Evolutionary conservation across 176 grass and related monocot genomes (phyloP), one percentile per base, ranked within the genome.

Genomic region (Luzula sylvatica): DNA sequence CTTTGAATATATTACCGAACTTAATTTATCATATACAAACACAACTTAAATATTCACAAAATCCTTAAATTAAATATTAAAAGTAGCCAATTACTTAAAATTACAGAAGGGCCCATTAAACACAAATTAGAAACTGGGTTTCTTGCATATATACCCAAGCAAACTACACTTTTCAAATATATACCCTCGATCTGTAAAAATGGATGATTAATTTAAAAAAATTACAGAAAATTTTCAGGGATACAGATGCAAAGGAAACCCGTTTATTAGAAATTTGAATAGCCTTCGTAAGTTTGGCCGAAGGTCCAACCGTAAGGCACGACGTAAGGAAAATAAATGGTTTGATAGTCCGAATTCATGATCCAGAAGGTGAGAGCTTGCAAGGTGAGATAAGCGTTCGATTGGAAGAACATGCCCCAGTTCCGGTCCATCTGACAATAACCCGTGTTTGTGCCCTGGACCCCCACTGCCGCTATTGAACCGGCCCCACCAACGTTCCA

Each of bases 321-420:
- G 20, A 83, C 26, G 46, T 75, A 17, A 5, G 11, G 2, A 44
- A 82, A 94, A 13, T 42, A 7, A 3, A 83, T 3, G 7, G 26
- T 67, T 44, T 40, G 32, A 53, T 60, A 61, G 44, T 74, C 15
- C 16, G 62, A 71, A 38, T 56, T 48, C 75, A 76, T 83, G 58
- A 94, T 57, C 24, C 3, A 14, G 75, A 94, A 94, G 19, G 88
- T 87, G 79, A 94, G 67, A 42, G 72, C 17, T 62, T 94, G 88
- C 0, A 45, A 40, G 39, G n/a, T 67, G 16, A 94, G 65, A 65
- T 76, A 45, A 38, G 17, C 25, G 23, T 74, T 80, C 4, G 54
- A 18, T 55, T 80, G 75, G 82, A 82, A 94, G 45, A 83, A 73
- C 0, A 75, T 78, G 14, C 88, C 88, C 82, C 82, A 94, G 54